These are phyloP conservation scores for Hippophae tibetana DNA, from an alignment of 306 rosid species.

Conservation along the genomic window DNA sequence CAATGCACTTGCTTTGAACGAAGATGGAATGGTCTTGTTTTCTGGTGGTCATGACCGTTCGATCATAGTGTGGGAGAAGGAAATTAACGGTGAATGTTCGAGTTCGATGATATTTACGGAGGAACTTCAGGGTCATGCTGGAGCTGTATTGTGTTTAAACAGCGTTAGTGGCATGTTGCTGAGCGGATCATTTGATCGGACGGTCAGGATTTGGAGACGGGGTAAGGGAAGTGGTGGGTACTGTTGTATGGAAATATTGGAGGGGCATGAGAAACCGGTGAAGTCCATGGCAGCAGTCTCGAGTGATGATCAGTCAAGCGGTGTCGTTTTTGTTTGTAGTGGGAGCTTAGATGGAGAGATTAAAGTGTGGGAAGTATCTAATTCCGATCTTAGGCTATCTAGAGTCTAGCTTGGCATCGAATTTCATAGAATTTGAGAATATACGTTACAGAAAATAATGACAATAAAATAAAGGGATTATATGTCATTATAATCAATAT, in stretches of 20 bases:
- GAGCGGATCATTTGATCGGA: constrained; percentile 54
- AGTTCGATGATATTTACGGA: constrained; percentile 21
- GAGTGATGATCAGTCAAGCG: background rate
- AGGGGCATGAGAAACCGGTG: constrained; percentile 53
- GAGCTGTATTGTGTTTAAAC: constrained; percentile 41
- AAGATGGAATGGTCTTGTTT: constrained; percentile 3
- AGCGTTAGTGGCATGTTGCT: constrained; percentile 28
- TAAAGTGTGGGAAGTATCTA: constrained; percentile 31
- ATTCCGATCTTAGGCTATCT: no score
- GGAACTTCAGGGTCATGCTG: constrained; percentile 36
- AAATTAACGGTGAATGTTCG: background rate
- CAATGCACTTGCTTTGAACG: constrained; percentile 15
- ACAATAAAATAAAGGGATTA: no score
- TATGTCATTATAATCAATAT: no score
- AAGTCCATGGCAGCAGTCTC: constrained; percentile 38
- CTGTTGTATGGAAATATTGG: constrained; percentile 29
- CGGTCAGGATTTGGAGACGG: constrained; percentile 52
- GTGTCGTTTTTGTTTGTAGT: constrained; percentile 33
- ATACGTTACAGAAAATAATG: no score
- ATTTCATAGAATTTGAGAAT: no score
- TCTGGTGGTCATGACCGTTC: constrained; percentile 19
- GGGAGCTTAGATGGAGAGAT: constrained; percentile 56
- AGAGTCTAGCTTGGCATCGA: no score
- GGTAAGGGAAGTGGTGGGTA: constrained; percentile 7
- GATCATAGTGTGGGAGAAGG: constrained; percentile 25